Base-by-base conservation (phyloP, 2,329 filamentous ascomycete species). In the Fusarium phyllophilum region DNA sequence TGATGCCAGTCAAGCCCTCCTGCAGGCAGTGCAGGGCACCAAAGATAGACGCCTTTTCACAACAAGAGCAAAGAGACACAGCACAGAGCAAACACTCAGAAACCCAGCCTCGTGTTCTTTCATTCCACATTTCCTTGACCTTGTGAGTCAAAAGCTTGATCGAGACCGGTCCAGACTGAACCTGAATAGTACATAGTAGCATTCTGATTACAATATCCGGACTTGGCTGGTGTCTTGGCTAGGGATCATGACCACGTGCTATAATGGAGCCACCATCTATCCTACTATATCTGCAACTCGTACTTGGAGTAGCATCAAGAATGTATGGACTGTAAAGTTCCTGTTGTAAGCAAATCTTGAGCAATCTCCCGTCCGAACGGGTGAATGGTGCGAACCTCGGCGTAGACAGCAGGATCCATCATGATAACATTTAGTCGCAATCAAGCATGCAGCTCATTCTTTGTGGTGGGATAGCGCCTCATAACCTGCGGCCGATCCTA, bases 401-500 rank as follows among this genome's bases (percentile, higher is more conserved):
- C 41, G 42, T 39, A 34, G 26, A 74, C 52, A 67, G 15, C n/a
- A 41, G 49, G 42, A 41, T 55, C n/a, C 39, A 38, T 56, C 66
- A 22, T 48, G 24, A 36, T 29, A 18, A 29, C 26, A 7, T 39
- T 20, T 39, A 20, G 26, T 51, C 15, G 31, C 38, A 48, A 34
- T 38, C 55, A 52, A 46, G 41, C 36, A 41, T 33, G 52, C 48
- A 71, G 31, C 36, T 69, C 33, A 26, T 44, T 59, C 44, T 57
- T 20, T 22, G 41, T 44, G 33, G 66, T 55, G 55, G 48, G 42
- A 70, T 55, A 54, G 24, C 18, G 15, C 55, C 42, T 70, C 48
- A 45, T 45, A 64, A 62, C 52, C 29, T 62, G 41, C 57, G 42
- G 72, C 34, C 68, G 72, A 74, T 75, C 72, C 49, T 34, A 74